Base-by-base conservation (phyloP, 495 filamentous ascomycete species). In the Endocarpon pusillum region DNA sequence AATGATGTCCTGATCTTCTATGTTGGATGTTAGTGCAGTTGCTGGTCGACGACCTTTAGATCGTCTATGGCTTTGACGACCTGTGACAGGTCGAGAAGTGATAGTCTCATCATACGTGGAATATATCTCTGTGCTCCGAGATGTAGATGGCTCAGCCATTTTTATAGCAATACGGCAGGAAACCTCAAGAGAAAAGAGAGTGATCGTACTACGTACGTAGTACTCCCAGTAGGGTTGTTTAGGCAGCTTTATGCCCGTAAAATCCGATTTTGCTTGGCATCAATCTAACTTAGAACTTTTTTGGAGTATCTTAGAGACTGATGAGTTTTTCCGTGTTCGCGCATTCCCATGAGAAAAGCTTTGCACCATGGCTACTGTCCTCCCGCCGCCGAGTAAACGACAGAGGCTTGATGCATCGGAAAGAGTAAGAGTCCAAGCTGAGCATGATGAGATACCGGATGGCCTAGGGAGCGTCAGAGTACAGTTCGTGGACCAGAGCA, bases 301-400 rank as follows among this genome's bases (percentile, higher is more conserved):
- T 26, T 26, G 23, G 9, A 26, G 23, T 26, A 26, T 12, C 12
- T 26, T 9, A 12, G 12, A 26, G n/a, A n/a, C n/a, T n/a, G n/a
- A n/a, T n/a, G n/a, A n/a, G n/a, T n/a, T n/a, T n/a, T n/a, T n/a
- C n/a, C n/a, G n/a, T n/a, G n/a, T n/a, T n/a, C n/a, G n/a, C n/a
- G n/a, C n/a, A n/a, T n/a, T n/a, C n/a, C n/a, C n/a, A n/a, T n/a
- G n/a, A n/a, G n/a, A n/a, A n/a, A n/a, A n/a, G n/a, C n/a, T n/a
- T n/a, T n/a, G 4, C 38, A 53, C 29, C 24, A 97, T 99, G 91
- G 73, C 91, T 23, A 99, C 89, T 3, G 56, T 89, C 12, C 52
- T 75, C 20, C 91, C 91, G 11, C 91, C 86, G 15, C 91, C 89
- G 25, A 83, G 76, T 33, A 99, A 96, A 58, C 74, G 85, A 31